phyloP scores from a whole-genome alignment of 495 filamentous ascomycete genomes.

The Sphaerosporella brunnea region DNA sequence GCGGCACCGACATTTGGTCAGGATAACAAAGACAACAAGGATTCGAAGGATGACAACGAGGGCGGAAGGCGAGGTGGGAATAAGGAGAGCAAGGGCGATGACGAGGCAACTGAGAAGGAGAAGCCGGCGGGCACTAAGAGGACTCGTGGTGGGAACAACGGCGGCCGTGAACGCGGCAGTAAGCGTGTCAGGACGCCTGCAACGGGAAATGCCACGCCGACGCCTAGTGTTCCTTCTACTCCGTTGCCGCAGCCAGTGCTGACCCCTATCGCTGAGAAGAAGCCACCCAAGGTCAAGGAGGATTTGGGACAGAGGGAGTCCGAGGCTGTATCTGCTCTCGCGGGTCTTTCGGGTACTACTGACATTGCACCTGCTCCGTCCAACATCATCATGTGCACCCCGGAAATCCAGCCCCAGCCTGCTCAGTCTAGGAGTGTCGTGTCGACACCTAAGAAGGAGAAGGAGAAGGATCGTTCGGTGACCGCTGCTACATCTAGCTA shows the following conservation, averaged over 20 bases:
- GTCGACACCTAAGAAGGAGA: conserved; percentile 26
- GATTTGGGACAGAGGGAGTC: conserved; percentile 21
- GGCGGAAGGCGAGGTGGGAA: conserved; percentile 10
- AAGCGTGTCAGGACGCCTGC: conserved; percentile 23
- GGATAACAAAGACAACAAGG: conserved; percentile 19
- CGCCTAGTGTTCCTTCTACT: conserved; percentile 6
- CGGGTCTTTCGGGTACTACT: conserved; percentile 11
- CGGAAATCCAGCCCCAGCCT: conserved; percentile 4
- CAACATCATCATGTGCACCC: conserved; percentile 2
- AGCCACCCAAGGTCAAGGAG: conserved; percentile 20
- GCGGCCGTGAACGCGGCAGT: conserved; percentile 18
- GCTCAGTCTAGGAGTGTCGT: conserved; percentile 10
- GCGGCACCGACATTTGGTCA: conserved; percentile 57
- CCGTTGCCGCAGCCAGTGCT: conserved; percentile 12
- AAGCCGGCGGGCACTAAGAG: conserved; percentile 34
- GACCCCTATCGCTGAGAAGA: conserved; percentile 13
- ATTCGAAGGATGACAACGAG: background rate
- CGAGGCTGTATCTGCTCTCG: conserved; percentile 15
- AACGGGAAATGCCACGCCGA: conserved; percentile 12
- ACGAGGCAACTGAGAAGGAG: conserved; percentile 35
- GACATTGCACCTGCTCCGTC: conserved; percentile 4
- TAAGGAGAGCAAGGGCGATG: conserved; percentile 25
- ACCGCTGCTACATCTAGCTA: conserved; percentile 55
- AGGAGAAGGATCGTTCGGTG: conserved; percentile 22
- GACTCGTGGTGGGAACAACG: conserved; percentile 19